Percentiles rank a stretch among this genome's conserved stretches.
Evolutionary conservation across 1,284 basidiomycete genomes (phyloP).

Genomic region (Laetiporus sulphureus): DNA sequence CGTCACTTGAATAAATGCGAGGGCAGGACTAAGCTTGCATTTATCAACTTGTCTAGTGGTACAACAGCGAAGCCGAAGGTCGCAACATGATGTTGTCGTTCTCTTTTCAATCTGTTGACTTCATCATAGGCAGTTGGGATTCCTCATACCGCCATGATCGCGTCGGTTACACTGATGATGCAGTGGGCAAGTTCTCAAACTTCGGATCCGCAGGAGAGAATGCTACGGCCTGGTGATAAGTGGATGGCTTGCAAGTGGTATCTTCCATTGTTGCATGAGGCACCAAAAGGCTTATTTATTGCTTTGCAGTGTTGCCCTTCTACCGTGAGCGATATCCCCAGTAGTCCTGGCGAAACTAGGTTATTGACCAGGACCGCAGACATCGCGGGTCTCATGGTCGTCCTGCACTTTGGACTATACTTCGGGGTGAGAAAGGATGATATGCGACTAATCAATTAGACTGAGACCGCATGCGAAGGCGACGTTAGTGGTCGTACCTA

Average conservation of each 20-base stretch:
- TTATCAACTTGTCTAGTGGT: conserved; percentile 77
- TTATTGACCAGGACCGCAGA: no score
- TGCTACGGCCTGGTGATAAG: conserved; percentile 51
- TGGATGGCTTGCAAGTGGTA: conserved; percentile 37
- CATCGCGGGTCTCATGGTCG: conserved; percentile 60
- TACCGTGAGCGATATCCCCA: conserved; percentile 23
- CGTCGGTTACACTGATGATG: conserved; percentile 56
- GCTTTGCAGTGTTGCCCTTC: conserved; percentile 20
- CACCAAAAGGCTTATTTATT: no score
- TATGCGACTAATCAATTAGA: conserved; percentile 13
- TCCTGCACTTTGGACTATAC: conserved; percentile 46
- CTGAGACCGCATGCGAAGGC: conserved; percentile 26
- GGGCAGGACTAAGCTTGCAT: conserved; percentile 61
- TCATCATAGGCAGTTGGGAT: conserved; percentile 12
- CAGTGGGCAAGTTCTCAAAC: conserved; percentile 41
- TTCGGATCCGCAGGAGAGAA: conserved; percentile 23
- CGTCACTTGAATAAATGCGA: conserved; percentile 58
- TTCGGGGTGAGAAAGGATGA: no score
- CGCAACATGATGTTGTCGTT: no score
- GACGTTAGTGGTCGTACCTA: conserved; percentile 57
- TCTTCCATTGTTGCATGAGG: no score
- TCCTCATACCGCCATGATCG: conserved; percentile 28
- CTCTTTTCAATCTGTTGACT: neutral
- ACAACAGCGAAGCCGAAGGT: conserved; percentile 84
- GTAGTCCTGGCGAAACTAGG: no score